Evolutionary conservation across 192 early-diverging fungal genomes (phyloP).

Genomic region (Thoreauomyces humboldtii): DNA sequence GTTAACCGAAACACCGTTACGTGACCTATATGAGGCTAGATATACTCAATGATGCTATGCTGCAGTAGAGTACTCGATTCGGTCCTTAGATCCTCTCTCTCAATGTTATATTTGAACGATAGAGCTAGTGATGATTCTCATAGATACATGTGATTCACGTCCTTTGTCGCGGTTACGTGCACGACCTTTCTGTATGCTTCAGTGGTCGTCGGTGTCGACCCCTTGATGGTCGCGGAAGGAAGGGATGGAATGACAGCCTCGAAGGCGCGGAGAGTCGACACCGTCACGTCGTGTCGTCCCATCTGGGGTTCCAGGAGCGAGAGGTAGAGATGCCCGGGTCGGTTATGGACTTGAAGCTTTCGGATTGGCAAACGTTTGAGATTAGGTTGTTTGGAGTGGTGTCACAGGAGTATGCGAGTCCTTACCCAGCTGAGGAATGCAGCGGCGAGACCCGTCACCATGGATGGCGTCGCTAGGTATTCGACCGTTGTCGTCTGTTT

Average conservation of each 20-base stretch:
- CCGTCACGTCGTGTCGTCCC: not conserved
- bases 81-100: no score
- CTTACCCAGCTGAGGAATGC: slow-evolving; percentile 3
- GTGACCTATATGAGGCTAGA: no score
- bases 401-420: no score
- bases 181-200: not conserved
- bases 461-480: not conserved
- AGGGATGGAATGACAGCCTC: not conserved
- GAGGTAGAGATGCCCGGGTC: not conserved
- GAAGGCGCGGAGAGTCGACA: not conserved
- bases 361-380: not conserved
- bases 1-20: no score
- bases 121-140: no score
- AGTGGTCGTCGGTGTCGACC: not conserved
- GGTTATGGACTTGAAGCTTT: not conserved
- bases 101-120: no score
- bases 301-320: slow-evolving; percentile 1
- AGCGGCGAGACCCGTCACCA: not conserved
- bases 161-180: not conserved
- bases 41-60: no score
- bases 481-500: not conserved
- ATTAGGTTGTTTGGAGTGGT: not conserved
- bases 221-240: not conserved
- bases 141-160: not conserved
- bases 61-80: no score